Percentiles rank a stretch among this genome's conserved stretches.
Evolutionary conservation across 2,329 filamentous ascomycete species (phyloP).

Genomic region (Cryoendolithus antarcticus): DNA sequence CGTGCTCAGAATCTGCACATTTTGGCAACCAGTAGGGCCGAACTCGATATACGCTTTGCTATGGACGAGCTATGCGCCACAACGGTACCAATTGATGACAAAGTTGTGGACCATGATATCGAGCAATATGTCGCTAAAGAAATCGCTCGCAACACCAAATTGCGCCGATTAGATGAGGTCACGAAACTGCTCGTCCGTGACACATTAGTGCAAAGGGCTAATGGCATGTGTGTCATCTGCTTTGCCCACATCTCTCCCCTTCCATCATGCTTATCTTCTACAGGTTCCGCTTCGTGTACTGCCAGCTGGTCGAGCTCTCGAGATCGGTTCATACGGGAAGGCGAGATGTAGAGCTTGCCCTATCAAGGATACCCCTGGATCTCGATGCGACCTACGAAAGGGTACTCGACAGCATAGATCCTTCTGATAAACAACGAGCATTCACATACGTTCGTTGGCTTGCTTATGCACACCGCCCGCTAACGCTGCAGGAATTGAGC

Average conservation of each 20-base stretch:
- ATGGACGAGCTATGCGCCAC: slow-evolving; percentile 6
- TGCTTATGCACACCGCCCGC: no score
- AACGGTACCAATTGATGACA: slow-evolving; percentile 3
- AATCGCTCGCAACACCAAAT: slow-evolving; percentile 6
- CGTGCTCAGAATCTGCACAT: no score
- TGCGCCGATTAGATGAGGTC: not conserved
- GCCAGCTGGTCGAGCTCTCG: slow-evolving; percentile 7
- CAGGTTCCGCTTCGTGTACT: slow-evolving; percentile 10
- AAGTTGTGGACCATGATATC: slow-evolving; percentile 9
- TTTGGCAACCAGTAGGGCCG: no score
- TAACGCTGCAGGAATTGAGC: no score
- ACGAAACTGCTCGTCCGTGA: slow-evolving; percentile 10
- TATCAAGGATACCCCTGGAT: slow-evolving; percentile 6
- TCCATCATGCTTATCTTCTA: no score
- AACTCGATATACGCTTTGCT: slow-evolving; percentile 8
- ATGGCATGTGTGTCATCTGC: slow-evolving; percentile 20
- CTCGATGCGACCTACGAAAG: slow-evolving; percentile 12
- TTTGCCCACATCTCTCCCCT: no score
- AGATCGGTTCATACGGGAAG: slow-evolving; percentile 6
- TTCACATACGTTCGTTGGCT: no score
- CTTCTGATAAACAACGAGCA: no score
- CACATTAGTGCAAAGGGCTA: slow-evolving; percentile 9
- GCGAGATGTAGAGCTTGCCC: slow-evolving; percentile 5
- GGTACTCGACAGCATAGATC: no score
- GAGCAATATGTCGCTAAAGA: slow-evolving; percentile 8